Base-by-base conservation (phyloP, 2,329 filamentous ascomycete species). In the Aspergillus puulaauensis region DNA sequence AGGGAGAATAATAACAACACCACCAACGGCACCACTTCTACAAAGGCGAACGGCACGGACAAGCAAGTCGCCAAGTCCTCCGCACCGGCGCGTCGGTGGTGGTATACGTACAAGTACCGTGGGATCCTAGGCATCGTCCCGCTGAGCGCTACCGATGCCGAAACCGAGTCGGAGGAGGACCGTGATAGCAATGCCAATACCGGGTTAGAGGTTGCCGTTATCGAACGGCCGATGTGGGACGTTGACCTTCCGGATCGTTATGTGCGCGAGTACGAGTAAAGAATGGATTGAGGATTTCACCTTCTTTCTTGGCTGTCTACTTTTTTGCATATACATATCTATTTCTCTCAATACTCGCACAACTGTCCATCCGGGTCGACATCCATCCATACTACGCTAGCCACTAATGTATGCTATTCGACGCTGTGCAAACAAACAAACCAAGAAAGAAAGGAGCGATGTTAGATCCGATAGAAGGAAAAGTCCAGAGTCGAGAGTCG, bases 61-160 rank as follows among this genome's bases (percentile, higher is more conserved):
- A 31, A 31, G 8, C 27, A 62, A 64, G 39, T 44, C 57, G 33
- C 64, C 64, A 43, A 58, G 63, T 27, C 64, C 72, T 44, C 68
- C 39, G 64, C 69, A 15, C 53, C 67, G 27, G 52, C 66, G 47
- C 69, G 75, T 52, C 66, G 70, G 21, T 74, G 75, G 77, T 98
- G 92, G 91, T 86, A 88, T 71, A 96, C 93, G 5, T 92, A 90
- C 81, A 96, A 96, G 75, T 99, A 98, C 76, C 84, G 93, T 58
- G 90, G 93, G n/a, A 92, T 99, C 66, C 80, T 99, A 60, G 95
- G 93, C 5, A 82, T 89, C 45, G 81, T 86, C 19, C 81, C 84
- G 17, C 74, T 89, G 33, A 79, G 77, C 19, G 39, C 45, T 41
- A 37, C 35, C 15, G 27, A 11, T 24, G 19, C 43, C 19, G 45